phyloP scores from a whole-genome alignment of 495 filamentous ascomycete species.

The Penicillium mononematosum region DNA sequence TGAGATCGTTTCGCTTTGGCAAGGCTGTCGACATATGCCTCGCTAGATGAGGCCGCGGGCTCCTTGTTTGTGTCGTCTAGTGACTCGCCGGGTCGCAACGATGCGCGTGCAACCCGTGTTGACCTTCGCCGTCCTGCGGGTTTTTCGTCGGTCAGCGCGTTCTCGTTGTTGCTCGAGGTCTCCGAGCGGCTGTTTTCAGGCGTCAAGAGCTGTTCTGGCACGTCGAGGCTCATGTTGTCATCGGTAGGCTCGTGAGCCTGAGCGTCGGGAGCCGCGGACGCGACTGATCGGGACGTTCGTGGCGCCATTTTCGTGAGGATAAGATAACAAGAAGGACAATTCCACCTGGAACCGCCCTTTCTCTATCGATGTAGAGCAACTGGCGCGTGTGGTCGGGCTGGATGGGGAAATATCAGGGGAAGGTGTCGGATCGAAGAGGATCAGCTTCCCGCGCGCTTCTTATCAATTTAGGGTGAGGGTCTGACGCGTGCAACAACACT shows the following conservation, averaged over 20 bases:
- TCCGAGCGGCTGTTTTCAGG: constrained; percentile 51
- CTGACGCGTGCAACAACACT: constrained; percentile 37
- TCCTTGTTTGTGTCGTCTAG: constrained; percentile 30
- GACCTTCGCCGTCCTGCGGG: constrained; percentile 37
- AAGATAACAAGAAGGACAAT: constrained; percentile 14
- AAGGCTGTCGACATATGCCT: constrained; percentile 37
- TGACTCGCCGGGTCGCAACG: constrained; percentile 33
- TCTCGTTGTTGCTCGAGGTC: constrained; percentile 50
- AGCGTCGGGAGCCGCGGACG: constrained; percentile 40
- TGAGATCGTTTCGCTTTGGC: constrained; percentile 35
- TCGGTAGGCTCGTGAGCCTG: constrained; percentile 32
- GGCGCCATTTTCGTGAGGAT: constrained; percentile 29
- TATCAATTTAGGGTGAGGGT: constrained; percentile 34
- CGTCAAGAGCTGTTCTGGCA: constrained; percentile 47
- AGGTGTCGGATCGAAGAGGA: constrained; percentile 24
- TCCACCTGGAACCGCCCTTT: constrained; percentile 18
- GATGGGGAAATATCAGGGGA: constrained; percentile 28
- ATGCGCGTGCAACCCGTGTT: constrained; percentile 47
- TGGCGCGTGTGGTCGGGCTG: constrained; percentile 15
- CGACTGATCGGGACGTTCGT: constrained; percentile 26
- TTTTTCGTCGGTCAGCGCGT: constrained; percentile 45
- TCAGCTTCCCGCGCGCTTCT: constrained; percentile 34
- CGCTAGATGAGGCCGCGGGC: constrained; percentile 41
- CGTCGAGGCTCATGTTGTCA: constrained; percentile 42
- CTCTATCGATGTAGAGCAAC: constrained; percentile 15